Base-by-base conservation (phyloP, 176 grass and related monocot species). In the Oryza coarctata region DNA sequence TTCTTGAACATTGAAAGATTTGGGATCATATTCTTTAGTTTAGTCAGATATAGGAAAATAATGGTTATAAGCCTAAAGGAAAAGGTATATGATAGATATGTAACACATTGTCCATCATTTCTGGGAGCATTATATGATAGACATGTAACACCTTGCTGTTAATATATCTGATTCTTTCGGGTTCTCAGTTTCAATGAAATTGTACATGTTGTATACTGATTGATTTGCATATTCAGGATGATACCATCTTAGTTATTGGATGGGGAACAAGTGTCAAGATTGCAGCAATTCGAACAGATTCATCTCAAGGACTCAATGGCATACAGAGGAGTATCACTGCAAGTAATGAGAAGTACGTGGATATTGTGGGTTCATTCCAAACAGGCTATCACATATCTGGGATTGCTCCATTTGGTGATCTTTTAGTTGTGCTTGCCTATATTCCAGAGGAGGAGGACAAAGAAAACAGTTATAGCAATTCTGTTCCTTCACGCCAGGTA, bases 281-380 rank as follows among this genome's bases (percentile, higher is more conserved):
- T 74, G 96, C 93, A 87, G 96, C 82, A 13, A 95, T 99, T 74
- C 88, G 87, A 81, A 87, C 73, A 81, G 92, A 91, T 84, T 82
- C 25, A 63, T 89, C 90, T 63, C 85, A 88, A 60, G 89, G 89
- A 68, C 74, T 88, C 65, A 99, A 95, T 94, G 96, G 96, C 36
- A 50, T 93, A 73, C 91, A 95, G 70, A 93, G 83, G 61, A 95
- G 77, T 78, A 85, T 90, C 17, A 86, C 79, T 17, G 75, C 85
- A 75, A 85, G 64, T 86, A 86, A 67, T 90, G 83, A 76, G 26
- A 99, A 95, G 90, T 99, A 99, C 83, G 91, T 95, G 65, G 96
- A 95, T 87, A 99, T 99, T 78, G 96, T 99, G 57, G 96, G 91
- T 15, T 99, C 96, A 52, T 99, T 95, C 79, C 96, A 99, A 81